Evolutionary conservation across 1,284 basidiomycete species (phyloP), one percentile per base, ranked within the genome.

Genomic region (Sporisorium reilianum): DNA sequence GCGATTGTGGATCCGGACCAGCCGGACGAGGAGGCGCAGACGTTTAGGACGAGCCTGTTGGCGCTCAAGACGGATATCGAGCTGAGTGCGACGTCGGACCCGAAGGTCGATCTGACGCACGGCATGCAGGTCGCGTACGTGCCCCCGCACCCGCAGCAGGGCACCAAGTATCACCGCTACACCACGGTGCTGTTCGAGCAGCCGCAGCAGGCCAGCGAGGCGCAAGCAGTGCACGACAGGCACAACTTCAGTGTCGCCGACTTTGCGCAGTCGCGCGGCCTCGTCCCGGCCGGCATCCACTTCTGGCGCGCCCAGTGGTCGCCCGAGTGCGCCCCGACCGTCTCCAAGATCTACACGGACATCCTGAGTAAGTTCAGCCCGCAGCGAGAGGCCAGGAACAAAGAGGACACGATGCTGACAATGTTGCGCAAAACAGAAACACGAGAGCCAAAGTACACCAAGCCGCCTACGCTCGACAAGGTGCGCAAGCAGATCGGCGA

Each of bases 1-100:
- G 85, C 96, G 32, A 89, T 97, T 84, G 87, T 97, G 50, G 95
- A 98, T 85, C 90, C 92, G 89, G 95, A 98, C 85, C 89, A 92
- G 18, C 95, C 95, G 10, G 88, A 93, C 77, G 89, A 90, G 68
- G 87, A 87, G 28, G 89, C 87, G 38, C 86, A 88, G 68, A 86
- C 89, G 0, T 97, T 89, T 86, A 88, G 89, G 49, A 89, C 91
- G 4, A 94, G 90, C 81, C 86, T 95, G 30, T 94, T 97, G 85
- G 96, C 93, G 90, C 86, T 96, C 77, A 90, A 92, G 91, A 55
- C 52, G 5, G 93, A 86, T 72, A 89, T 88, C 58, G 61, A 64
- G 23, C 51, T 82, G 2, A 62, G 55, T 11, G 51, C 64, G 0
- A 60, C 65, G 8, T 26, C 60, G 11, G 23, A 32, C 10, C 46